phyloP scores from a whole-genome alignment of 2,329 filamentous ascomycete species.

The Stachybotrys elegans region DNA sequence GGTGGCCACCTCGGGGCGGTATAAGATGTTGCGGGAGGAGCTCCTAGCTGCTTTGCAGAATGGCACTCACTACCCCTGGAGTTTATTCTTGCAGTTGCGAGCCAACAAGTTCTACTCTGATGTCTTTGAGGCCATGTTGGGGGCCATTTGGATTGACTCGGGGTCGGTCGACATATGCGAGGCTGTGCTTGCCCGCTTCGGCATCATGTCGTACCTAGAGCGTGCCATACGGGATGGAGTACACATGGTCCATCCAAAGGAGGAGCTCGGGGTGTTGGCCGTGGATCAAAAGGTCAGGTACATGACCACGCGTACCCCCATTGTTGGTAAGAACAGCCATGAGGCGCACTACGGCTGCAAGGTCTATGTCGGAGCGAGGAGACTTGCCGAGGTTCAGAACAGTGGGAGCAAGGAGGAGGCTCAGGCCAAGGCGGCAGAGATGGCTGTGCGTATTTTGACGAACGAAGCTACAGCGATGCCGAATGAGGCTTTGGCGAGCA shows the following conservation, averaged over 20 bases:
- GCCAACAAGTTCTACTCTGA: slow-evolving; percentile 79
- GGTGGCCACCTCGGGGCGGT: slow-evolving; percentile 35
- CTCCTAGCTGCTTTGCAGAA: slow-evolving; percentile 46
- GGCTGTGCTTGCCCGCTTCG: slow-evolving; percentile 55
- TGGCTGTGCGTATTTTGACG: slow-evolving; percentile 36
- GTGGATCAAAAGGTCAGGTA: slow-evolving; percentile 51
- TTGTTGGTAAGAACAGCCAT: neutral
- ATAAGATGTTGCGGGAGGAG: slow-evolving; percentile 38
- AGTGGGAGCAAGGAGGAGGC: slow-evolving; percentile 48
- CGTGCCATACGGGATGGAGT: slow-evolving; percentile 56
- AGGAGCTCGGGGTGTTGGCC: slow-evolving; percentile 59
- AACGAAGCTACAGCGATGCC: too few relatives aligned
- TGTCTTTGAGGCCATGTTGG: slow-evolving; percentile 73
- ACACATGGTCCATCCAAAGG: slow-evolving; percentile 60
- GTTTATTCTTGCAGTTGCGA: slow-evolving; percentile 57
- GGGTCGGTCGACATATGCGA: slow-evolving; percentile 57
- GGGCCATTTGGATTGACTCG: slow-evolving; percentile 79
- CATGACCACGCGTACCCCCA: slow-evolving; percentile 15
- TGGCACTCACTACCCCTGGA: slow-evolving; percentile 68
- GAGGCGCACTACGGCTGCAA: slow-evolving; percentile 35
- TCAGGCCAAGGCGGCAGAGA: slow-evolving; percentile 49
- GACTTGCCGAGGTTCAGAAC: slow-evolving; percentile 39
- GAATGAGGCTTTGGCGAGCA: too few relatives aligned
- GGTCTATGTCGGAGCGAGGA: slow-evolving; percentile 42
- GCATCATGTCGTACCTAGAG: slow-evolving; percentile 59